Conservation (phyloP, 1,284 basidiomycete species). For the Mycena sp. region DNA sequence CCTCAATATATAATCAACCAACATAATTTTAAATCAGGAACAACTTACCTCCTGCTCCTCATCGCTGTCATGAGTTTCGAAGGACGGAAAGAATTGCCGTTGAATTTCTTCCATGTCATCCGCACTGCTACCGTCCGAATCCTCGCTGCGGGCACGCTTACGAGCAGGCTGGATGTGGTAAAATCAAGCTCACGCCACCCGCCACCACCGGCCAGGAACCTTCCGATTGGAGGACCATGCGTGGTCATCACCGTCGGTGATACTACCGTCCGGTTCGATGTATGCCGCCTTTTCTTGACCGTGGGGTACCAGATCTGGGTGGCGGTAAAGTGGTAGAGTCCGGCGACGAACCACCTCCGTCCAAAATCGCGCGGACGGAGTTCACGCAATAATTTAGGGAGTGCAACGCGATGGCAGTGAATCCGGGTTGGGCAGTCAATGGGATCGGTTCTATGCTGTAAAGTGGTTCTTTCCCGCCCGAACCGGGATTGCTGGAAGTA, state of each 20-base stretch:
- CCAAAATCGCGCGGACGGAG: constrained; percentile 35
- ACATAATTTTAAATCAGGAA: too few relatives aligned
- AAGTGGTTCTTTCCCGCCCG: neutral
- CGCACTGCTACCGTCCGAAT: neutral
- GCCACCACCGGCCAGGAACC: neutral
- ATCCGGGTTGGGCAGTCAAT: constrained; percentile 26
- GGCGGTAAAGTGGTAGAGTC: too few relatives aligned
- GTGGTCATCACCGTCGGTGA: constrained; percentile 22
- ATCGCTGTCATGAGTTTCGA: neutral
- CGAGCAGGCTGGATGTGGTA: neutral
- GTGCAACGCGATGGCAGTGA: constrained; percentile 31
- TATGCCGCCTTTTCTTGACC: neutral
- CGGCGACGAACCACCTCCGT: too few relatives aligned
- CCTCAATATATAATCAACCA: too few relatives aligned
- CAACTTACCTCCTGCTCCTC: constrained; percentile 3
- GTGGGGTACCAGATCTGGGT: neutral
- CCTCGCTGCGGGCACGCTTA: neutral
- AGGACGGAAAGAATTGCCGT: neutral
- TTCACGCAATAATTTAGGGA: constrained; percentile 30
- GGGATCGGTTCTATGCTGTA: constrained; percentile 28
- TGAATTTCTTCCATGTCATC: too few relatives aligned
- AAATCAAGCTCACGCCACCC: constrained; percentile 10
- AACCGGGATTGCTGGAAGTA: neutral
- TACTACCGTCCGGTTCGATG: constrained; percentile 3
- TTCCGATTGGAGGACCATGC: neutral